Evolutionary conservation across 305 asterid genomes (phyloP).

Genomic region (Fraxinus sp.): DNA sequence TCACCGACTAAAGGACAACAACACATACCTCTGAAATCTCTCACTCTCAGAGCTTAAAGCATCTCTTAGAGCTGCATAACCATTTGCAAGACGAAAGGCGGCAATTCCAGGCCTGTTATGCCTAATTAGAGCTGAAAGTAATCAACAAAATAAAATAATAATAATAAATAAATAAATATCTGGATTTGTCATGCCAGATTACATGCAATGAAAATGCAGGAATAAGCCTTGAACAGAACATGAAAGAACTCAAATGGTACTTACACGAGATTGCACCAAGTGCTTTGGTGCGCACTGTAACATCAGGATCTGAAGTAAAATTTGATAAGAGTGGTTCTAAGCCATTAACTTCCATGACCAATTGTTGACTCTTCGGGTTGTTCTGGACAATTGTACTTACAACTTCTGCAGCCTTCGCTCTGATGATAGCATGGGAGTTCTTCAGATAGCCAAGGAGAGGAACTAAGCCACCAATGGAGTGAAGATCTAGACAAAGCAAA

Average conservation of each 20-base stretch:
- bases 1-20: background rate
- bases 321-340: conserved; percentile 65
- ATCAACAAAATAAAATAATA: too few species aligned
- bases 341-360: conserved; percentile 91
- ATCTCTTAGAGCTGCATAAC: conserved; percentile 71
- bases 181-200: background rate
- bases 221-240: background rate
- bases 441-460: conserved; percentile 73
- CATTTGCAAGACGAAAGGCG: conserved; percentile 85
- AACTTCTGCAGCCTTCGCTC: conserved; percentile 94
- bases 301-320: conserved; percentile 80
- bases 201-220: background rate
- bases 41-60: conserved; percentile 67
- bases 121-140: conserved; percentile 69
- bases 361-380: conserved; percentile 82
- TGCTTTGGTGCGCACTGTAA: conserved; percentile 72
- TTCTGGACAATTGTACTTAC: conserved; percentile 89
- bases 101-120: conserved; percentile 71
- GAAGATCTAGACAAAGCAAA: conserved; percentile 54
- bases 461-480: conserved; percentile 80
- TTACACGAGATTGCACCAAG: conserved; percentile 92
- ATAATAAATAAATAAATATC: background rate
- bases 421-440: conserved; percentile 68
- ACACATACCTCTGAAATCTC: conserved; percentile 69
- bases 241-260: conserved; percentile 16